phyloP scores from a whole-genome alignment of 345 rosid species.

The Gossypium longicalyx region DNA sequence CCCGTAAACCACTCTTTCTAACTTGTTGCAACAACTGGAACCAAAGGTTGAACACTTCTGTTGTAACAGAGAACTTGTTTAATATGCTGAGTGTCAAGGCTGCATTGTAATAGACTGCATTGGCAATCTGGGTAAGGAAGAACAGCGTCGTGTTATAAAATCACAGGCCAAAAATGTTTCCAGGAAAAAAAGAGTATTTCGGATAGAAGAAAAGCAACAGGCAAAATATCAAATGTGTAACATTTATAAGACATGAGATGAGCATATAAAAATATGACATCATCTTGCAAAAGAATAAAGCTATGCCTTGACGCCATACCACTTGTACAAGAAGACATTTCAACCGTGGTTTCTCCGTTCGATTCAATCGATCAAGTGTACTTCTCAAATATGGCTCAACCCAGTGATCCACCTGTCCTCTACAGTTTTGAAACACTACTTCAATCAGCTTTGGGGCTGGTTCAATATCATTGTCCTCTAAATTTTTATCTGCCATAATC shows the following conservation, averaged over 20 bases:
- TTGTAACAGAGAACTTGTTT: conserved; percentile 72
- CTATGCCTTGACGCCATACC: conserved; percentile 46
- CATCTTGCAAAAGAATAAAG: conserved; percentile 5
- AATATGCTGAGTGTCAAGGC: conserved; percentile 72
- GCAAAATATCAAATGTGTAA: neutral
- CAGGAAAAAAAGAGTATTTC: neutral
- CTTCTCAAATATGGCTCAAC: conserved; percentile 87
- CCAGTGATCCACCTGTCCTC: conserved; percentile 98
- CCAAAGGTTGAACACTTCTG: conserved; percentile 83
- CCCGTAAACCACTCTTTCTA: conserved; percentile 70
- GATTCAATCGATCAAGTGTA: conserved; percentile 70
- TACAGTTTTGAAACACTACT: conserved; percentile 94
- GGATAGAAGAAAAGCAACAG: neutral
- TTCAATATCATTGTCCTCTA: conserved; percentile 86
- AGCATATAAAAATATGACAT: neutral
- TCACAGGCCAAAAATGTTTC: neutral
- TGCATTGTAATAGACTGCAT: conserved; percentile 89
- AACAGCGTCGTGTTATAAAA: neutral
- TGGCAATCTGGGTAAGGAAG: conserved; percentile 59
- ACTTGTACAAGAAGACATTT: conserved; percentile 96
- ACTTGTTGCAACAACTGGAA: conserved; percentile 93
- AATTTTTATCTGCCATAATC: conserved; percentile 77
- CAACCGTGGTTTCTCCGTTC: conserved; percentile 66
- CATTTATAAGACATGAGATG: neutral
- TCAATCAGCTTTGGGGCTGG: conserved; percentile 98